Conservation (phyloP, 2,329 filamentous ascomycete genomes). For the Fulvia fulva region DNA sequence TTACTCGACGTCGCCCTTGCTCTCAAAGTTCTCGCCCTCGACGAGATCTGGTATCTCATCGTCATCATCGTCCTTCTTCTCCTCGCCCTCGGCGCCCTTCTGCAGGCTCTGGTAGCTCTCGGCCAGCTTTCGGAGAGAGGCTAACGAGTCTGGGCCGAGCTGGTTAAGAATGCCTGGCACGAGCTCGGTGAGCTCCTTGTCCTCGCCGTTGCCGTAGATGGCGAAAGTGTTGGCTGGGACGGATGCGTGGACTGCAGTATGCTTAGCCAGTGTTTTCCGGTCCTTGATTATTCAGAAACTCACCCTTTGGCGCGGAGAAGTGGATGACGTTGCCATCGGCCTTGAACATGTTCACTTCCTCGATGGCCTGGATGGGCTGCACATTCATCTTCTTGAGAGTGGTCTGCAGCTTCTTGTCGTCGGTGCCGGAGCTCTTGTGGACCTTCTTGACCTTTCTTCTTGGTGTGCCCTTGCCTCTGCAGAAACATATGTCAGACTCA, state of each 20-base stretch:
- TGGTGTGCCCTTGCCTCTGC: conserved; percentile 93
- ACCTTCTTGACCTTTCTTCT: conserved; percentile 98
- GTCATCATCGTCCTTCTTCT: conserved; percentile 67
- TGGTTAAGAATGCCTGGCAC: conserved; percentile 99
- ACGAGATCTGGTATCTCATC: conserved; percentile 95
- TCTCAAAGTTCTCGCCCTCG: conserved; percentile 96
- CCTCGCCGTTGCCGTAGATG: conserved; percentile 97
- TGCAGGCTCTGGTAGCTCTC: conserved; percentile 99
- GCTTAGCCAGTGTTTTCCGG: neutral
- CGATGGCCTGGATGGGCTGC: conserved; percentile 97
- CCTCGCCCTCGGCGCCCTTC: conserved; percentile 80
- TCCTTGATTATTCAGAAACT: conserved; percentile 33
- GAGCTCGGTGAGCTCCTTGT: conserved; percentile 99
- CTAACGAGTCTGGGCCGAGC: conserved; percentile 95
- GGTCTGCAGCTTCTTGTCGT: conserved; percentile 99
- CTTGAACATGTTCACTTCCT: conserved; percentile 99
- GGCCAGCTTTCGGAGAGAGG: conserved; percentile 94
- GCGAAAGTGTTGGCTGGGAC: conserved; percentile 99
- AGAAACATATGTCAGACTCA: conserved; percentile 22
- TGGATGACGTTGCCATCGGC: conserved; percentile 99
- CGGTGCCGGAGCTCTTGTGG: conserved; percentile 83
- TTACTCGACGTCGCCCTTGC: conserved; percentile 80
- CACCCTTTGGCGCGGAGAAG: conserved; percentile 97
- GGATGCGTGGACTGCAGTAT: conserved; percentile 77
- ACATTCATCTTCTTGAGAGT: conserved; percentile 99